Conservation (phyloP, 805 yeast species). For the Clavispora asparagi region DNA sequence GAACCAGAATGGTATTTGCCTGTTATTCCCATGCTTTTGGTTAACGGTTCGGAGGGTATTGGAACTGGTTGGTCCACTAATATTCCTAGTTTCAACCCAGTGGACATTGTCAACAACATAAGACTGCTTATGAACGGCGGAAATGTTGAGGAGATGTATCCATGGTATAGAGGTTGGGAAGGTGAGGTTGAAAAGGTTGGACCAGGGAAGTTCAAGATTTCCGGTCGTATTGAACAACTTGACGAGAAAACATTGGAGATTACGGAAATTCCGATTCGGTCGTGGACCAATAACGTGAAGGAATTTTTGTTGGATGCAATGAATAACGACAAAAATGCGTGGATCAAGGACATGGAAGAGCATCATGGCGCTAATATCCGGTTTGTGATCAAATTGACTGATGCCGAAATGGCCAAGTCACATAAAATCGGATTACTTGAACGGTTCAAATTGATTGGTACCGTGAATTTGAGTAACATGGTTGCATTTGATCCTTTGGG, state of each 20-base stretch:
- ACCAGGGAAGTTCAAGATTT: conserved; percentile 66
- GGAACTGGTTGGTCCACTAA: conserved; percentile 99
- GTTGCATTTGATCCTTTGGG: conserved; percentile 93
- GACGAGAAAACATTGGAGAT: conserved; percentile 81
- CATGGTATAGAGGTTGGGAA: conserved; percentile 96
- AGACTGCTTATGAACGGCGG: conserved; percentile 69
- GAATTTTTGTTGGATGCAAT: conserved; percentile 74
- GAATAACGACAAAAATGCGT: conserved; percentile 74
- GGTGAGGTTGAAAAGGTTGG: conserved; percentile 67
- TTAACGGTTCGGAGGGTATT: conserved; percentile 96
- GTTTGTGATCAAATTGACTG: conserved; percentile 68
- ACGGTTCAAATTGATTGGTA: conserved; percentile 69
- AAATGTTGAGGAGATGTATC: conserved; percentile 66
- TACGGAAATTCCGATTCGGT: conserved; percentile 85
- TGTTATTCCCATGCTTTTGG: conserved; percentile 88
- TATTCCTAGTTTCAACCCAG: conserved; percentile 86
- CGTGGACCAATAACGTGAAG: conserved; percentile 90
- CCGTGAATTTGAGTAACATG: conserved; percentile 77
- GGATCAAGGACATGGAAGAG: conserved; percentile 94
- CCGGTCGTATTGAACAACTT: conserved; percentile 75
- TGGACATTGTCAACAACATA: conserved; percentile 72
- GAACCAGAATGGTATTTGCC: conserved; percentile 97
- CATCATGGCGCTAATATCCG: conserved; percentile 81
- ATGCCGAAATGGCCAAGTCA: conserved; percentile 81
- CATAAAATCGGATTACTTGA: conserved; percentile 72